A percentile compares a stretch with the other conserved stretches of the same genome.
Evolutionary conservation across 768 basidiomycete genomes (phyloP).

Genomic region (Lactifluus piperatus): DNA sequence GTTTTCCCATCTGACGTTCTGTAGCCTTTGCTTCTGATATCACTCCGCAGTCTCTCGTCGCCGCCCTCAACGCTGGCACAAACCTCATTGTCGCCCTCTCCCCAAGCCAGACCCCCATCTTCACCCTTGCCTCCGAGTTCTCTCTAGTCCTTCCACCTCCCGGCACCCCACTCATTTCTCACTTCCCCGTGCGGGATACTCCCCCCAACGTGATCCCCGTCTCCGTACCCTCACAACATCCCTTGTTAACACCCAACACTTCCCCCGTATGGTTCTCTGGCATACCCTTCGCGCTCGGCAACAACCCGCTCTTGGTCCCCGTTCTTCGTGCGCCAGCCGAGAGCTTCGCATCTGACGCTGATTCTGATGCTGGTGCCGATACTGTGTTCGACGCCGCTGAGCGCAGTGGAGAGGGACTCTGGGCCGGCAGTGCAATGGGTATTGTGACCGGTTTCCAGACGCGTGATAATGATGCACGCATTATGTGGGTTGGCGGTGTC

Average conservation of each 20-base stretch:
- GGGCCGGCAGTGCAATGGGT: constrained; percentile 70
- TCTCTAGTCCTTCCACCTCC: constrained; percentile 83
- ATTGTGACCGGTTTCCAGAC: constrained; percentile 90
- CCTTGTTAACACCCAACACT: constrained; percentile 40
- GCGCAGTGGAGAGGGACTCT: constrained; percentile 68
- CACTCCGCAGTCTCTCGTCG: constrained; percentile 71
- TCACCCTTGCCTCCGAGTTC: constrained; percentile 84
- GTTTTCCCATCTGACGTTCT: not conserved
- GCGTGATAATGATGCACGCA: constrained; percentile 61
- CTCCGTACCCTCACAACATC: constrained; percentile 33
- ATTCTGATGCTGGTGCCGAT: constrained; percentile 47
- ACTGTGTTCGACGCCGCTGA: constrained; percentile 62
- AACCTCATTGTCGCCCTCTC: constrained; percentile 84
- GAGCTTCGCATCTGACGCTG: constrained; percentile 67
- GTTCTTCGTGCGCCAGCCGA: constrained; percentile 70
- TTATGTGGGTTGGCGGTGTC: constrained; percentile 74
- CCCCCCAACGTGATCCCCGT: constrained; percentile 60
- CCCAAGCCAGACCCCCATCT: constrained; percentile 61
- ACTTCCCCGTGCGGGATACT: constrained; percentile 71
- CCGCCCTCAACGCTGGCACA: constrained; percentile 56
- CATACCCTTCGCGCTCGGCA: constrained; percentile 51
- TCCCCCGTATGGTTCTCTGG: constrained; percentile 74
- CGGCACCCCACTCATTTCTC: constrained; percentile 74
- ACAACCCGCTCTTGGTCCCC: constrained; percentile 74
- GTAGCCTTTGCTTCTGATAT: constrained; percentile 66